Evolutionary conservation across 208 protist genomes (phyloP).

Genomic region (Borovskyia barvae): DNA sequence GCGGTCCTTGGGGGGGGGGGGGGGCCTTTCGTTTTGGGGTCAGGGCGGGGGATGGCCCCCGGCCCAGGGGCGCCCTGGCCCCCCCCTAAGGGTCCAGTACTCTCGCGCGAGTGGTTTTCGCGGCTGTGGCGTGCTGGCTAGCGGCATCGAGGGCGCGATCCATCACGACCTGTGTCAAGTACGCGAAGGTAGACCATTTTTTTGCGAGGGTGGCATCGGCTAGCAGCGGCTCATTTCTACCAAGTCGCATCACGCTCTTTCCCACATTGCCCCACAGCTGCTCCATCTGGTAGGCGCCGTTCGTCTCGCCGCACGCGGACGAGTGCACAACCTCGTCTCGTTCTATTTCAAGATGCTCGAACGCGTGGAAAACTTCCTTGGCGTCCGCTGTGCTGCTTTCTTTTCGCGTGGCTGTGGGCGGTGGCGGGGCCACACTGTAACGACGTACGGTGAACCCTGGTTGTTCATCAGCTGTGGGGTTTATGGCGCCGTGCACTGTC

Average conservation of each 20-base stretch:
- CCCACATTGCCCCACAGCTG: conserved; percentile 74
- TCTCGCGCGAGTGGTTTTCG: conserved; percentile 7
- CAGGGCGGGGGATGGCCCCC: too few species aligned
- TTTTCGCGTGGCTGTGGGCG: conserved; percentile 13
- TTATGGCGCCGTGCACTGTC: conserved; percentile 56
- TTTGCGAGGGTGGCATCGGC: conserved; percentile 44
- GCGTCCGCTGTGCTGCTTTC: conserved; percentile 9
- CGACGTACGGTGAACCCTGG: conserved; percentile 31
- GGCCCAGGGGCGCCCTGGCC: background rate
- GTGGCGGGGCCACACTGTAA: conserved; percentile 5
- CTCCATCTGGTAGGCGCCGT: conserved; percentile 38
- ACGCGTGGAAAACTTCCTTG: conserved; percentile 15
- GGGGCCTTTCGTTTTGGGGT: too few species aligned
- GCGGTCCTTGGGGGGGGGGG: too few species aligned
- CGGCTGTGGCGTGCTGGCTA: conserved; percentile 12
- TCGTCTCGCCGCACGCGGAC: conserved; percentile 18
- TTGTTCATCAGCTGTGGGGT: conserved; percentile 40
- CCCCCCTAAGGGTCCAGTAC: background rate
- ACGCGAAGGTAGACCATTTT: conserved; percentile 48
- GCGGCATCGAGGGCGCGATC: conserved; percentile 54
- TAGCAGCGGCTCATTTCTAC: conserved; percentile 35
- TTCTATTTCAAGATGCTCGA: conserved; percentile 23
- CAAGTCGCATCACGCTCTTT: conserved; percentile 40
- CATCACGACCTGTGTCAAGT: conserved; percentile 55
- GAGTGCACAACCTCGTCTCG: conserved; percentile 27